phyloP scores from a whole-genome alignment of 805 yeast genomes.

The Lipomyces mesembrius region DNA sequence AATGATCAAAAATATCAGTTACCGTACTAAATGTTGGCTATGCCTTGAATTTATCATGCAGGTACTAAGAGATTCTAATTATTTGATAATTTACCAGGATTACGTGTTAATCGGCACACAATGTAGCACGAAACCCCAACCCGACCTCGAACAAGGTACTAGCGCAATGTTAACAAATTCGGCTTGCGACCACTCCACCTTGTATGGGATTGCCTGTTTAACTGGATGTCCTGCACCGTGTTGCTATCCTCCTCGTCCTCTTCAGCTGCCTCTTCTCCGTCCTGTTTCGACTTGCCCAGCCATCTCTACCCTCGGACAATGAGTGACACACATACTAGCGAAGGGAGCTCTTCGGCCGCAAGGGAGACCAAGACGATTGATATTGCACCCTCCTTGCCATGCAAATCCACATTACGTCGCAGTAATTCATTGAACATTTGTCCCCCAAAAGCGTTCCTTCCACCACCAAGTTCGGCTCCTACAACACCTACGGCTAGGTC shows the following conservation, averaged over 20 bases:
- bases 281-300: slow-evolving; percentile 8
- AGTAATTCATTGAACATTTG: neutral
- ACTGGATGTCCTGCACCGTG: neutral
- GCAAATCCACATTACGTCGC: neutral
- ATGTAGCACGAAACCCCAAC: slow-evolving; percentile 1
- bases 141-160: neutral
- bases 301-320: slow-evolving; percentile 9
- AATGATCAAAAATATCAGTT: neutral
- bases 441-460: neutral
- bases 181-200: neutral
- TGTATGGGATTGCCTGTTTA: neutral
- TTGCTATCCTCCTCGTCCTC: slow-evolving; percentile 14
- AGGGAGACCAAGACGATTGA: neutral
- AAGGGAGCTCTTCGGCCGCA: neutral
- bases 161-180: neutral
- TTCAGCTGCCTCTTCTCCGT: slow-evolving; percentile 9
- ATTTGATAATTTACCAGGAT: neutral
- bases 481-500: slow-evolving; percentile 4
- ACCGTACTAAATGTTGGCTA: neutral
- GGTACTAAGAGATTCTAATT: neutral
- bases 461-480: neutral
- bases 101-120: neutral
- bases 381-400: neutral
- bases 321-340: neutral
- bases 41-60: neutral